Percentiles rank a stretch among this genome's conserved stretches.
Conservation (phyloP, 1,284 basidiomycete species). For the Pascua guehoae region DNA sequence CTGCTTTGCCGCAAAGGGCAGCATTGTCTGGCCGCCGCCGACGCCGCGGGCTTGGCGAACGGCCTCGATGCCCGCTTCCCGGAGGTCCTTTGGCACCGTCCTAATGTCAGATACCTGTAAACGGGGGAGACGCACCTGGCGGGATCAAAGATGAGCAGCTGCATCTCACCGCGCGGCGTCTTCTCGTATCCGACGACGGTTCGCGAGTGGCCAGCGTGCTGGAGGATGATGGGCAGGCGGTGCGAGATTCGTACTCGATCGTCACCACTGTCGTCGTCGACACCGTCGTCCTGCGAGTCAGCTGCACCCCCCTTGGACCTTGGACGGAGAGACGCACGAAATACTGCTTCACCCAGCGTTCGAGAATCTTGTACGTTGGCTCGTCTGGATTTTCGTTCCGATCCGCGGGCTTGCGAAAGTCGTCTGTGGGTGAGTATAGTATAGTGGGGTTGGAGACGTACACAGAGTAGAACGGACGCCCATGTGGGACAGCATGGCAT, state of each 20-base stretch:
- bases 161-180: constrained; percentile 57
- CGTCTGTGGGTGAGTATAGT: constrained; percentile 21
- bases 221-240: constrained; percentile 72
- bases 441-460: constrained; percentile 7
- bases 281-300: constrained; percentile 7
- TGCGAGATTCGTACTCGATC: constrained; percentile 55
- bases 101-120: constrained; percentile 17
- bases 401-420: constrained; percentile 39
- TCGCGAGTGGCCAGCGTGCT: constrained; percentile 78
- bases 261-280: neutral
- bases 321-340: constrained; percentile 29
- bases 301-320: neutral
- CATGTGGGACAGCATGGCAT: constrained; percentile 42
- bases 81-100: constrained; percentile 36
- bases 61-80: constrained; percentile 37
- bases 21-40: too few relatives aligned
- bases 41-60: constrained; percentile 20
- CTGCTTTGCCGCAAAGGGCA: too few relatives aligned
- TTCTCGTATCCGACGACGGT: constrained; percentile 77
- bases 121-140: constrained; percentile 56
- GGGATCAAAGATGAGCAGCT: constrained; percentile 73
- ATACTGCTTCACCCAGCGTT: constrained; percentile 42
- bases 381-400: constrained; percentile 8
- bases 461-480: constrained; percentile 61
- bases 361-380: constrained; percentile 27